Evolutionary conservation across 371 early-diverging fungal species (phyloP).

Genomic region (Pancytospora epiphaga): DNA sequence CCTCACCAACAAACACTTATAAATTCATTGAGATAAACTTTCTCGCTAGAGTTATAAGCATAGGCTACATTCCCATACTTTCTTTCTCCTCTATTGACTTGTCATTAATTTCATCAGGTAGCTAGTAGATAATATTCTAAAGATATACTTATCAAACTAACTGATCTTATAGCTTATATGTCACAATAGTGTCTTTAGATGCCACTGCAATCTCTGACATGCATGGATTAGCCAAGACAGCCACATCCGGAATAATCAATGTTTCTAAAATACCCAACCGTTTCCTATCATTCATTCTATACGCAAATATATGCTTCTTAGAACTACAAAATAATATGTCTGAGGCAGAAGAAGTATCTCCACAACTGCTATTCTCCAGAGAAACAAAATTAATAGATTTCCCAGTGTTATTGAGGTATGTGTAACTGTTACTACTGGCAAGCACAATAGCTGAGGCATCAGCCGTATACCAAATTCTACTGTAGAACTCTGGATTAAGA

Average conservation of each 20-base stretch:
- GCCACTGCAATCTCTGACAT: constrained; percentile 18
- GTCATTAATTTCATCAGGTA: too few relatives aligned
- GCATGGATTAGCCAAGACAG: constrained; percentile 20
- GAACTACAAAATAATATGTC: constrained; percentile 19
- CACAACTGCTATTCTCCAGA: constrained; percentile 16
- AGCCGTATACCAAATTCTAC: constrained; percentile 12
- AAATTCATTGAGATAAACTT: too few relatives aligned
- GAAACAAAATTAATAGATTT: background rate
- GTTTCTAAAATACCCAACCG: constrained; percentile 4
- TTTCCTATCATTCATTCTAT: constrained; percentile 19
- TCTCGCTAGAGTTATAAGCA: too few relatives aligned
- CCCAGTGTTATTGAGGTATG: constrained; percentile 13
- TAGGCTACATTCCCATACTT: too few relatives aligned
- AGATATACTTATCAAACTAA: too few relatives aligned
- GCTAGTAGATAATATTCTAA: too few relatives aligned
- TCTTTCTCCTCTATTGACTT: too few relatives aligned
- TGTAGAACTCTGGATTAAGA: constrained; percentile 12
- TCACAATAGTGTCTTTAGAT: constrained; percentile 1
- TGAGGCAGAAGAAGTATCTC: constrained; percentile 25
- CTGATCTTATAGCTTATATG: background rate
- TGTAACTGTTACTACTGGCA: constrained; percentile 1
- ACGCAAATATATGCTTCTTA: constrained; percentile 22
- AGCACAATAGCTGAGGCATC: constrained; percentile 17
- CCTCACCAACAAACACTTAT: too few relatives aligned
- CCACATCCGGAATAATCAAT: background rate